phyloP scores from a whole-genome alignment of 2,329 filamentous ascomycete species.

The Neopestalotiopsis rosae region DNA sequence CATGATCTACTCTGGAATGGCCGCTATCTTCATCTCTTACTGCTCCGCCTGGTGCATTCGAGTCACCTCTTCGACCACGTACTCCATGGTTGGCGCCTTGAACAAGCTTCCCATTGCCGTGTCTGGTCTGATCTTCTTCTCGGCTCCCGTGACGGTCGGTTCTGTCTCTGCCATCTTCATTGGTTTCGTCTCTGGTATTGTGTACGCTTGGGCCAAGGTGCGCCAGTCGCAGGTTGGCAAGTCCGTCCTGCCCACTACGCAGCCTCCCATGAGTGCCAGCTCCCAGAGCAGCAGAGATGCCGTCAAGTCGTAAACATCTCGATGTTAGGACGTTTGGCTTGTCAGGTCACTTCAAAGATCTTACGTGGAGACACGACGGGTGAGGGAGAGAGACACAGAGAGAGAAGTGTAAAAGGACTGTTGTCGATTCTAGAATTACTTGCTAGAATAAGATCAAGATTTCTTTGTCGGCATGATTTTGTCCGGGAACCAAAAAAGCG shows the following conservation, averaged over 20 bases:
- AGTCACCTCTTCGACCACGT: constrained; percentile 95
- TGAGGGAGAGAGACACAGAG: too few relatives aligned
- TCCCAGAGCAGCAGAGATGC: constrained; percentile 89
- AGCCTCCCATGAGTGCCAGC: constrained; percentile 83
- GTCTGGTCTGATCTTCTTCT: constrained; percentile 92
- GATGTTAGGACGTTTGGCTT: constrained; percentile 6
- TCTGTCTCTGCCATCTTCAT: constrained; percentile 90
- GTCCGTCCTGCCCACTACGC: constrained; percentile 70
- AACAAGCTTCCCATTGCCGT: constrained; percentile 98
- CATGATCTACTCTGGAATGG: constrained; percentile 93
- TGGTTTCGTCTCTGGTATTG: constrained; percentile 89
- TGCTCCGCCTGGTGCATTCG: constrained; percentile 99
- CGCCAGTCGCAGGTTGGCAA: constrained; percentile 74
- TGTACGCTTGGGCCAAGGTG: constrained; percentile 88
- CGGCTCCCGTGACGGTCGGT: constrained; percentile 89
- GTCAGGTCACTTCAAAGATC: neutral
- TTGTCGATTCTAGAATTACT: neutral
- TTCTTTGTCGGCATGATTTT: neutral
- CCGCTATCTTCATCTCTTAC: constrained; percentile 98
- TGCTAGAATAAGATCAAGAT: constrained; percentile 9
- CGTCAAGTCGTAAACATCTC: constrained; percentile 64
- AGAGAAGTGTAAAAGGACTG: neutral
- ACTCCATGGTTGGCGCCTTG: constrained; percentile 96
- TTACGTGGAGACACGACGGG: neutral
- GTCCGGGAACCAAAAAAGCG: neutral